phyloP scores from a whole-genome alignment of 495 filamentous ascomycete species.

The Bombardia bombarda region DNA sequence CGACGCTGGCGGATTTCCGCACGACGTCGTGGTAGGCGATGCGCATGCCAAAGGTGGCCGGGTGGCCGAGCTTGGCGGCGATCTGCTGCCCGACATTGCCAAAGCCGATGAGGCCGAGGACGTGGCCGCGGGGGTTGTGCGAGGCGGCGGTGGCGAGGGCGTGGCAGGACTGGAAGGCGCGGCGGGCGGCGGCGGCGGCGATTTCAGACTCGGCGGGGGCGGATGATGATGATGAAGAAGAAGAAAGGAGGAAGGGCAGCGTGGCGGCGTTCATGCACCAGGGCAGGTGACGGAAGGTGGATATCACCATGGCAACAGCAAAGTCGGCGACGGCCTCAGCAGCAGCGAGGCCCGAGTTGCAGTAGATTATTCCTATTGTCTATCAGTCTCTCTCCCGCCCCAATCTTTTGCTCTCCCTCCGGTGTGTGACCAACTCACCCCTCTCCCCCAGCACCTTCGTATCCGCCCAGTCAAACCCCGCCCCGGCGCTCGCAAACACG shows the following conservation, averaged over 20 bases:
- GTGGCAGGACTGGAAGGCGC: conserved; percentile 49
- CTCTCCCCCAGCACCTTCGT: conserved; percentile 55
- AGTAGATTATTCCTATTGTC: conserved; percentile 55
- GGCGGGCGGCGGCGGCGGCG: not conserved
- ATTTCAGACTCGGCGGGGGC: too few relatives aligned
- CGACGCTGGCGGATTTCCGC: conserved; percentile 41
- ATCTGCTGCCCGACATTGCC: conserved; percentile 63
- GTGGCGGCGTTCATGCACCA: conserved; percentile 52
- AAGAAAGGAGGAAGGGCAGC: conserved; percentile 18
- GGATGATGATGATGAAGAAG: not conserved
- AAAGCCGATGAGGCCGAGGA: conserved; percentile 57
- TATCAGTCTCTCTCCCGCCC: conserved; percentile 52
- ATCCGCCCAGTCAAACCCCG: conserved; percentile 74
- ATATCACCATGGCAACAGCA: conserved; percentile 55
- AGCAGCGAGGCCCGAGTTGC: conserved; percentile 60
- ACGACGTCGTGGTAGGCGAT: conserved; percentile 61
- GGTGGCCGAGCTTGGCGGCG: conserved; percentile 52
- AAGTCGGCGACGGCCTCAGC: conserved; percentile 63
- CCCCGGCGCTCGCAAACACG: conserved; percentile 65
- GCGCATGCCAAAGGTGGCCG: conserved; percentile 54
- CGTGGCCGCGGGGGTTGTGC: conserved; percentile 48
- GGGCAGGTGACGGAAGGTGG: conserved; percentile 55
- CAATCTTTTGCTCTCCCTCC: conserved; percentile 62
- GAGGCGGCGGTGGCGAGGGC: conserved; percentile 44
- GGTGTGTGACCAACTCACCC: conserved; percentile 56